A percentile compares a stretch with the other conserved stretches of the same genome.
These are phyloP conservation scores for Candolleomyces aberdarensis DNA, from an alignment of 768 basidiomycete species.

Conservation along the genomic window DNA sequence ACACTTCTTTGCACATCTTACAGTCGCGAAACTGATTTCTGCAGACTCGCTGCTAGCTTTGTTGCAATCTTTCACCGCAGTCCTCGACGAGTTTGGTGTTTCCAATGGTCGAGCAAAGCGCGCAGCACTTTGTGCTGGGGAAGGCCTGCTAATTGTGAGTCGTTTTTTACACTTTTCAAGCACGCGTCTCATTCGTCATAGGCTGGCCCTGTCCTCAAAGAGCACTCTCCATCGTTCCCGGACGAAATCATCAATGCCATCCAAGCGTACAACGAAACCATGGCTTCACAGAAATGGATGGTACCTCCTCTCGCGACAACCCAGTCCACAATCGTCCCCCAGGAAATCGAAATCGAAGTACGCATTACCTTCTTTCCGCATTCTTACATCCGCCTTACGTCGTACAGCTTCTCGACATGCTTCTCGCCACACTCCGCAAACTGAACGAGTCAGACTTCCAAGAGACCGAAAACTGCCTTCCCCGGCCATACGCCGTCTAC, in stretches of 20 bases:
- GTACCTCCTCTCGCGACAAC: conserved; percentile 60
- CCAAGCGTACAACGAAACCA: conserved; percentile 65
- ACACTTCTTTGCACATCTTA: conserved; percentile 89
- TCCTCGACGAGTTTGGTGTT: conserved; percentile 87
- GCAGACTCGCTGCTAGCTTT: conserved; percentile 76
- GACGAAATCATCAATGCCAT: conserved; percentile 70
- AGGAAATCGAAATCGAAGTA: conserved; percentile 65
- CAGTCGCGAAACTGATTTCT: conserved; percentile 71
- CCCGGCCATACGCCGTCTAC: conserved; percentile 61
- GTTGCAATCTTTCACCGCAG: conserved; percentile 79
- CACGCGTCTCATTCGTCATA: conserved; percentile 24
- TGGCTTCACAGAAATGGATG: conserved; percentile 54
- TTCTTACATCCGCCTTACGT: conserved; percentile 6
- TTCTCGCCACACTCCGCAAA: conserved; percentile 57
- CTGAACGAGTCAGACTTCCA: conserved; percentile 62
- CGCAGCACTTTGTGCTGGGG: conserved; percentile 77
- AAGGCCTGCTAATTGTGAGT: conserved; percentile 73
- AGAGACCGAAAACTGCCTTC: conserved; percentile 52
- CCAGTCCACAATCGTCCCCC: conserved; percentile 37
- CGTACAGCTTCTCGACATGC: conserved; percentile 68
- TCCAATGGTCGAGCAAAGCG: conserved; percentile 82
- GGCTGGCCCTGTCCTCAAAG: conserved; percentile 68
- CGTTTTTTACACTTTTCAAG: not conserved
- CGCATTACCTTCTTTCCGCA: conserved; percentile 1
- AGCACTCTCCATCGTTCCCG: conserved; percentile 55